Conservation (phyloP, 1,284 basidiomycete genomes). For the Inonotus obliquus region DNA sequence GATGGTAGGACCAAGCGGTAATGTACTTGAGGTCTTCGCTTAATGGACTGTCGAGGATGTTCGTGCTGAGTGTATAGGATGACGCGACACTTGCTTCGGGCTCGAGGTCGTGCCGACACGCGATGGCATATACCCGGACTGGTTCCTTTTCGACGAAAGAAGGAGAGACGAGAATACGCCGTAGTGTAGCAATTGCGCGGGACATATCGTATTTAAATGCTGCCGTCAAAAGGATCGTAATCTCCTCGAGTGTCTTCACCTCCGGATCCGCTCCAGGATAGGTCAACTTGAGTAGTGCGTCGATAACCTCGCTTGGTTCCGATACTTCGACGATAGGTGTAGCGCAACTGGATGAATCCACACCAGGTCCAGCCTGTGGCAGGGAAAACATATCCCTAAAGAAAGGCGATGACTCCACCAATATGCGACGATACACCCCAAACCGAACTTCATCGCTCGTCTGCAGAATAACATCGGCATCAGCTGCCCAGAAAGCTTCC, state of each 20-base stretch:
- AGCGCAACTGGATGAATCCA: constrained; percentile 12
- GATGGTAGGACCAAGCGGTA: constrained; percentile 59
- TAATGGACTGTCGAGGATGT: constrained; percentile 49
- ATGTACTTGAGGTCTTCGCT: constrained; percentile 63
- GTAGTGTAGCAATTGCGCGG: constrained; percentile 41
- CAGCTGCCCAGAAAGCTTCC: neutral
- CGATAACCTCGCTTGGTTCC: constrained; percentile 42
- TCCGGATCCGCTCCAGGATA: constrained; percentile 33
- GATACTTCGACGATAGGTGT: constrained; percentile 50
- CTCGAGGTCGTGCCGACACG: constrained; percentile 58
- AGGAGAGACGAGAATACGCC: constrained; percentile 46
- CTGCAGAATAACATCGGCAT: constrained; percentile 22
- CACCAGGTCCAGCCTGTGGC: constrained; percentile 42
- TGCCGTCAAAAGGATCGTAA: constrained; percentile 46
- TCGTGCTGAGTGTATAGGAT: constrained; percentile 46
- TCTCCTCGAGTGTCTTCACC: constrained; percentile 45
- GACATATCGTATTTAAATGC: constrained; percentile 63
- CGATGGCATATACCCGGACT: constrained; percentile 63
- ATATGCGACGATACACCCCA: constrained; percentile 55
- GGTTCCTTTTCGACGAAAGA: constrained; percentile 45
- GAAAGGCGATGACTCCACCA: constrained; percentile 59
- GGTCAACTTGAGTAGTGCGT: constrained; percentile 49
- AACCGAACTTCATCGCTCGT: constrained; percentile 42
- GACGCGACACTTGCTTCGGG: constrained; percentile 52
- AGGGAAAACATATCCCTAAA: constrained; percentile 65